Percentiles rank a stretch among this genome's conserved stretches.
phyloP scores from a whole-genome alignment of 305 asterid genomes.

The Fraxinus latifolia region DNA sequence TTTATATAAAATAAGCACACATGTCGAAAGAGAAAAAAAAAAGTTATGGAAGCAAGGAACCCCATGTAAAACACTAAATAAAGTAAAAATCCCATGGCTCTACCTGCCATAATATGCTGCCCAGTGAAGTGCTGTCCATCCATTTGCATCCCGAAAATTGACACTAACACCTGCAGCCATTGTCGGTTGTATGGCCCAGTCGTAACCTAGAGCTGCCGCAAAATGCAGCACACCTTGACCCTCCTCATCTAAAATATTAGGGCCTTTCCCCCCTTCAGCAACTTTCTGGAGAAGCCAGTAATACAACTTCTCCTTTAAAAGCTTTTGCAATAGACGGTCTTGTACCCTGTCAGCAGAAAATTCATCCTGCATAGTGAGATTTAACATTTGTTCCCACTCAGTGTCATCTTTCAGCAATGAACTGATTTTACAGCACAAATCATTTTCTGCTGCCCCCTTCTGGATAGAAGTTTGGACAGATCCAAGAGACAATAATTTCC shows the following conservation, averaged over 20 bases:
- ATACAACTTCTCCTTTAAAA: slow-evolving; percentile 69
- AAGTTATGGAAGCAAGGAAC: slow-evolving; percentile 16
- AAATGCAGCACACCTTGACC: slow-evolving; percentile 92
- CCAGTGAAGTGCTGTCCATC: slow-evolving; percentile 99
- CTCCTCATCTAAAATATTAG: slow-evolving; percentile 62
- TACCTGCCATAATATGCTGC: slow-evolving; percentile 96
- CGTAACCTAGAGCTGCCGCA: slow-evolving; percentile 89
- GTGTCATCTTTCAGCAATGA: slow-evolving; percentile 55
- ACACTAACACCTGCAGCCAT: slow-evolving; percentile 74
- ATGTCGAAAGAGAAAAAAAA: background rate
- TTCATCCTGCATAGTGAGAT: slow-evolving; percentile 42
- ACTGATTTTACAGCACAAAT: slow-evolving; percentile 47
- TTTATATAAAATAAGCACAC: slow-evolving; percentile 4
- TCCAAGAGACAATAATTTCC: slow-evolving; percentile 57
- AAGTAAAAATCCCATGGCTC: background rate
- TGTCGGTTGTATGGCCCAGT: slow-evolving; percentile 85
- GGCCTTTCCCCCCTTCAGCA: slow-evolving; percentile 83
- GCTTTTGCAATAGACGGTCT: slow-evolving; percentile 64
- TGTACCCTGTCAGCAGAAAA: slow-evolving; percentile 52
- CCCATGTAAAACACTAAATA: background rate
- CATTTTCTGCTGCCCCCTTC: slow-evolving; percentile 36
- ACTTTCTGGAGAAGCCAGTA: slow-evolving; percentile 76
- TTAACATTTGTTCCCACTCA: slow-evolving; percentile 67
- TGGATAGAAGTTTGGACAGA: slow-evolving; percentile 37
- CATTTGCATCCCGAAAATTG: slow-evolving; percentile 84